Evolutionary conservation across 176 grass and related monocot species (phyloP), one percentile per base, ranked within the genome.

Genomic region (Cocos nucifera): DNA sequence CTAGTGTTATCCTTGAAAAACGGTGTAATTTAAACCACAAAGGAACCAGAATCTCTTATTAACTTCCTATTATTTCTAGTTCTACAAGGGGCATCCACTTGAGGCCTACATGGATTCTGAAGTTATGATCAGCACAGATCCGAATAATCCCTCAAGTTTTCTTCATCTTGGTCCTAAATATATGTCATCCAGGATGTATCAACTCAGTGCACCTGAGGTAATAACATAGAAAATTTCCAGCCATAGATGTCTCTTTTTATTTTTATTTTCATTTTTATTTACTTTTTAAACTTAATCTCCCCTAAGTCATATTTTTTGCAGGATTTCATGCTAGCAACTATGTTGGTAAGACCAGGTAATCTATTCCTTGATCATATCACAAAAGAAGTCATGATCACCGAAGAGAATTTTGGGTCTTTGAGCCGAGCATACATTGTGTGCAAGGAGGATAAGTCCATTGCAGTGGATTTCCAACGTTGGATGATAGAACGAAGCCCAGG

Each of bases 401-500:
- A 49, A 39, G 61, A 20, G 19, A 59, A 17, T 8, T 62, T 19
- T 18, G 30, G 30, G n/a, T 17, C 59, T 17, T 27, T 44, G n/a
- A 32, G 59, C 7, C 59, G 59, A 10, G 59, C 15, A 18, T 62
- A 19, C 30, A 32, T 62, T 16, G 59, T 77, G 57, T 70, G 65
- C 75, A 70, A 69, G 21, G 55, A 70, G 54, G 75, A 77, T 30
- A 62, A 54, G 28, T 70, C 75, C 22, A 26, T 60, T 6, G 49
- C n/a, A 9, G 58, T n/a, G 49, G 66, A 50, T 16, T 62, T 44
- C 19, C 87, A 90, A 53, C 72, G 61, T 2, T 76, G 69, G 76
- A 71, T 64, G 56, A 8, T 77, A 3, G 49, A 50, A 2, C 30
- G 72, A 2, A 86, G 76, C 82, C 75, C 82, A 0, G 72, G 70